Base-by-base conservation (phyloP, 2,329 filamentous ascomycete genomes). In the Fusarium sp. region DNA sequence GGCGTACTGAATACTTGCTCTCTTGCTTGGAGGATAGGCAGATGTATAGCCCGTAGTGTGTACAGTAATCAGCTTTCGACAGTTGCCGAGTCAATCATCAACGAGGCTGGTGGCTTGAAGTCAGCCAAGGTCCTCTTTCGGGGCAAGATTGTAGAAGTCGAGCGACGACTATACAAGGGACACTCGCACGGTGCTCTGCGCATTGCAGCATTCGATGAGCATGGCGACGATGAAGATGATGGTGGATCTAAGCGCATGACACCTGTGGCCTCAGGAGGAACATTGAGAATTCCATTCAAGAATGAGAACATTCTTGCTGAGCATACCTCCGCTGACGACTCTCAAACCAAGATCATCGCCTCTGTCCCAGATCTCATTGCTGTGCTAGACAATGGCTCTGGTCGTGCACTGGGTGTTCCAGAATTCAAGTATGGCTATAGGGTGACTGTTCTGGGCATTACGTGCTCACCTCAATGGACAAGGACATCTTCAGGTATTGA, bases 351-450 rank as follows among this genome's bases (percentile, higher is more conserved):
- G 20, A n/a, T 60, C 17, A 42, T 60, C 41, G 56, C 56, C 0
- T 35, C 37, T 13, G 70, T 72, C 0, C 70, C 70, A 7, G 70
- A 72, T 35, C 68, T 72, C 0, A 63, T 72, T 15, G 62, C 57
- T 15, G 7, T 72, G 0, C 33, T 72, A 1, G 67, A 72, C 11
- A 54, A 56, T 0, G 68, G 63, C 6, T 52, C 56, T 1, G 68
- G 70, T 4, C 49, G 30, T 18, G 70, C 70, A 27, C 30, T 72
- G 1, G 70, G 70, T 4, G 63, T 67, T 2, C 67, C 59, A 1
- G 70, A 72, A 35, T 72, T 60, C 38, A 32, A 58, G 23, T 72
- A 72, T 3, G 70, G 70, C 0, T 37, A 64, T 2, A 58, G 56
- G 40, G 70, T 72, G 0, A 48, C 57, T 7, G 57, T 69, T 2